Evolutionary conservation across 2,329 filamentous ascomycete species (phyloP).

Genomic region (Ascosphaera aggregata): DNA sequence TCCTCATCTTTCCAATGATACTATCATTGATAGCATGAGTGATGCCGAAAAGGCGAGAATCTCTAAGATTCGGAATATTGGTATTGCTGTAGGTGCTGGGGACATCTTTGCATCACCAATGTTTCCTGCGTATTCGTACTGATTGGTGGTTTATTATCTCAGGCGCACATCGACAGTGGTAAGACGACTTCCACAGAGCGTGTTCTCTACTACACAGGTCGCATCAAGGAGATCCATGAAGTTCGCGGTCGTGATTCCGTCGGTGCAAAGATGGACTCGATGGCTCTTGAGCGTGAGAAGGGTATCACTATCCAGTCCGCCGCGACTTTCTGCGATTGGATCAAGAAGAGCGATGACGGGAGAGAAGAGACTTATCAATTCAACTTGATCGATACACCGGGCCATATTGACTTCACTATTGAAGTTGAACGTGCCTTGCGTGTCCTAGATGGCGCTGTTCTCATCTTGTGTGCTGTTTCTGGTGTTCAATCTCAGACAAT

Average conservation of each 20-base stretch:
- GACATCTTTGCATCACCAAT: too few species aligned
- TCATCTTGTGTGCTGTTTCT: conserved; percentile 95
- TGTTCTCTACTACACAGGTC: conserved; percentile 92
- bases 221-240: conserved; percentile 93
- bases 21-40: conserved; percentile 57
- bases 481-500: conserved; percentile 97
- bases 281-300: conserved; percentile 96
- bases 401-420: conserved; percentile 98
- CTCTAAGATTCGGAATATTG: conserved; percentile 77
- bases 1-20: conserved; percentile 35
- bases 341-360: conserved; percentile 39
- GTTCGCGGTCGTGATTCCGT: conserved; percentile 60
- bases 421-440: conserved; percentile 90
- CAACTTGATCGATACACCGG: conserved; percentile 96
- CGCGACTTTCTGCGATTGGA: conserved; percentile 93
- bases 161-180: conserved; percentile 95
- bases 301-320: conserved; percentile 98
- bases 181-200: conserved; percentile 95
- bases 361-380: conserved; percentile 41
- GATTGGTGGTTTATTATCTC: too few species aligned
- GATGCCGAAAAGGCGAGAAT: conserved; percentile 57
- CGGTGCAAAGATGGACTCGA: conserved; percentile 98
- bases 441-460: conserved; percentile 87
- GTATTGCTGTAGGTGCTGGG: conserved; percentile 61
- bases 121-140: too few species aligned